Evolutionary conservation across 2,329 filamentous ascomycete genomes (phyloP), one percentile per base, ranked within the genome.

Genomic region (Paracoccidioides brasiliensis): DNA sequence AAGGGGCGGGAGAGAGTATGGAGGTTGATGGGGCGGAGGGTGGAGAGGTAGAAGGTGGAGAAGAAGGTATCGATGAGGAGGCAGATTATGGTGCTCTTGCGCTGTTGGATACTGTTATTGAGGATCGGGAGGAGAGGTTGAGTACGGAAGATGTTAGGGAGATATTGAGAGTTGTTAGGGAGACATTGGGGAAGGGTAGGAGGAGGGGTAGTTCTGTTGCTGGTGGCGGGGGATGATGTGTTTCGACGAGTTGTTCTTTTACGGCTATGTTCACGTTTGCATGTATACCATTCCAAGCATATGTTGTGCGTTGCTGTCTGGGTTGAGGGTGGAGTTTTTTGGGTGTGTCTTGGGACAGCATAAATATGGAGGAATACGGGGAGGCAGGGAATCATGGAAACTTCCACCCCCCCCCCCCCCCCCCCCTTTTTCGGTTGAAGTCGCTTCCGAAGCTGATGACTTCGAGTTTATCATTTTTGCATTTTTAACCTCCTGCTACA

Each of bases 101-200:
- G 35, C 45, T 58, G 14, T 61, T 74, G 52, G 69, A 73, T 60
- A 64, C 66, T 42, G 65, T 74, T 32, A 68, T 74, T 62, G 72
- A 74, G 61, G 72, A 74, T 61, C 60, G 70, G 10, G 70, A 73
- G 59, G 66, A 70, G 59, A 63, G 72, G 44, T 63, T 74, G 43
- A 64, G 63, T 14, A 63, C 71, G 54, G 70, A 71, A 46, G 64
- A 72, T 60, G 64, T 72, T 12, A 55, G 57, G 49, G 62, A 61
- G 58, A 66, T 74, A 28, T 57, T 73, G 59, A 59, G 49, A 32
- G 67, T 72, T 58, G 65, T 74, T 56, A 63, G 65, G 56, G 64
- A 70, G 59, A 65, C 65, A 2, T 58, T 74, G 54, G 64, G 60
- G 28, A 54, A 57, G 57, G 53, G 60, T 48, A 54, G 59, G 51